Evolutionary conservation across 73 alveolate genomes (phyloP), one percentile per base, ranked within the genome.

Genomic region (Symbiodinium natans): DNA sequence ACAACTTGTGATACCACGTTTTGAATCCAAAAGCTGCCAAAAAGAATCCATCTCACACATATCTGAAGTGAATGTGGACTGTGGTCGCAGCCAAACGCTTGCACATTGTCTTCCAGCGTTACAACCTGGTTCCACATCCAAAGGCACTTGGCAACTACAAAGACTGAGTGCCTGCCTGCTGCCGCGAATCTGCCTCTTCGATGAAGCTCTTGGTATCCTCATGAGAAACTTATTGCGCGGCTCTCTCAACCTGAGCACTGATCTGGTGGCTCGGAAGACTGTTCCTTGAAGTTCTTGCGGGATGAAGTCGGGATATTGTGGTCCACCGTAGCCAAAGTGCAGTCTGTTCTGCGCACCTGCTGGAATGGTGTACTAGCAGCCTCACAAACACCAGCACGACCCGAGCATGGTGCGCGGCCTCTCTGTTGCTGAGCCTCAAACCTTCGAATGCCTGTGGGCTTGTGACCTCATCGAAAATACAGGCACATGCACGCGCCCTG

Each of bases 391-490:
- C 59, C 59, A 46, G 13, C 21, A 46, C 6, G 59, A 13, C 59
- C 6, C 21, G 59, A 46, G 59, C 59, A 46, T 9, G 59, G 59
- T 9, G 59, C 59, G 80, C 80, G 34, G 83, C 96, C 97, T 90
- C 97, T 42, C 97, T 40, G 40, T 27, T 90, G 97, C 97, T 90
- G 89, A 90, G 36, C 48, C 97, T 84, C 80, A 90, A 40, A 75
- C 97, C 97, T 80, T 92, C 98, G 52, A 92, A 92, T 21, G 98
- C 98, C 68, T 92, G 98, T 10, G 98, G 98, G 83, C 92, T 77
- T 40, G 98, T 92, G 85, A 92, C 98, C 92, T 92, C 40, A 38
- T 7, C 23, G n/a, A 25, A 29, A 5, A 29, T 13, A 52, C 71
- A 52, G 27, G 71, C 10, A 52, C 10, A 52, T 19, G 88, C 63